Percentiles rank a stretch among this genome's conserved stretches.
Conservation (phyloP, 352 stramenopile species). For the Globisporangium irregulare region DNA sequence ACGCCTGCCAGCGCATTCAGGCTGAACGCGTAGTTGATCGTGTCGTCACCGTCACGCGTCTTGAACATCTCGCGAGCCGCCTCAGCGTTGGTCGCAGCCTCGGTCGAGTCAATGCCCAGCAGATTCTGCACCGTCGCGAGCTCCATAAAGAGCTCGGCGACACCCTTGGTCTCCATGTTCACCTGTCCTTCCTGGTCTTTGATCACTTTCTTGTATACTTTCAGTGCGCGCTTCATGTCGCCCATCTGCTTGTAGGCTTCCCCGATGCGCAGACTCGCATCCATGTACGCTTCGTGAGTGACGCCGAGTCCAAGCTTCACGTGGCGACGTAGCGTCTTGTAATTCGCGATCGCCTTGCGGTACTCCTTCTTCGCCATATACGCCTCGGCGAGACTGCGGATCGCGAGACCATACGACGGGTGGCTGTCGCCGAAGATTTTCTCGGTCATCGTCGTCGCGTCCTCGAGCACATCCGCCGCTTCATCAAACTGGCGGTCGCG, state of each 20-base stretch:
- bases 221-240: slow-evolving; percentile 48
- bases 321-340: slow-evolving; percentile 71
- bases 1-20: slow-evolving; percentile 80
- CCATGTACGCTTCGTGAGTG: slow-evolving; percentile 73
- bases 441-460: slow-evolving; percentile 68
- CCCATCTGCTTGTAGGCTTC: slow-evolving; percentile 69
- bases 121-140: slow-evolving; percentile 48
- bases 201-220: slow-evolving; percentile 54
- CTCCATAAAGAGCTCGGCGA: slow-evolving; percentile 81
- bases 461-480: slow-evolving; percentile 72
- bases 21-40: slow-evolving; percentile 72
- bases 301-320: slow-evolving; percentile 59
- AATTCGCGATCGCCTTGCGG: slow-evolving; percentile 61
- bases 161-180: slow-evolving; percentile 59
- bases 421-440: slow-evolving; percentile 80
- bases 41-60: slow-evolving; percentile 61
- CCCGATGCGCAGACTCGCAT: slow-evolving; percentile 62
- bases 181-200: slow-evolving; percentile 52
- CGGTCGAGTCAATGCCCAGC: slow-evolving; percentile 32
- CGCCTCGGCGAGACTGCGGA: slow-evolving; percentile 76
- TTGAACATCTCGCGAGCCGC: slow-evolving; percentile 52
- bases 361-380: slow-evolving; percentile 77
- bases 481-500: slow-evolving; percentile 72
- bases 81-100: slow-evolving; percentile 36
- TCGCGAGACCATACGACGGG: slow-evolving; percentile 68